Base-by-base conservation (phyloP, 345 rosid genomes). In the Triadica sebifera region DNA sequence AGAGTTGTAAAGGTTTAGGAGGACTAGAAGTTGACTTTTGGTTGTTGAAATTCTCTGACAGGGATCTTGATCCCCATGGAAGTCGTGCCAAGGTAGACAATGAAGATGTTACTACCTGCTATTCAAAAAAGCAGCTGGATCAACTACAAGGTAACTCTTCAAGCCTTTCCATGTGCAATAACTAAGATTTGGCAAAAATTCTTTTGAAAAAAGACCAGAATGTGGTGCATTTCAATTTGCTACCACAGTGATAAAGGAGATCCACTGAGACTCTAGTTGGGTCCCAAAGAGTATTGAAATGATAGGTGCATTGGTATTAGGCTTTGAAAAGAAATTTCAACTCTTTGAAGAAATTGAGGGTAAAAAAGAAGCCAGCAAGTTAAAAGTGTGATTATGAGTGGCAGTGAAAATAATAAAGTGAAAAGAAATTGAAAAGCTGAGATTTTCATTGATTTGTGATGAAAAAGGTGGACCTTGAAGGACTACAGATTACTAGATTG, bases 1-100 rank as follows among this genome's bases (percentile, higher is more conserved):
- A 90, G 70, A 92, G 87, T 77, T 92, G 94, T 86, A 92, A 75
- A 22, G 25, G 87, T 80, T 82, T 60, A 12, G 76, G 84, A 81
- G 91, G 81, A 67, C 63, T 77, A 65, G 82, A 72, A 77, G 74
- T 55, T 17, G 53, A 53, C 72, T 74, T 83, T 53, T 71, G 77
- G 57, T 65, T 72, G 38, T 76, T 17, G 46, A 51, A 55, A 34
- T 79, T 79, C 67, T 55, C 68, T 17, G 82, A 19, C 51, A 84
- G 52, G 29, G 90, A 83, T 78, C 77, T 77, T 65, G 96, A 90
- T 80, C 96, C 96, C 96, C 96, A 90, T 37, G 91, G 96, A 78
- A 87, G 68, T 79, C 94, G 85, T 19, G 90, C 88, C 56, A 86
- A 75, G 64, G 91, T 85, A 65, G 92, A 89, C 34, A 92, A 70